Evolutionary conservation across 257 asterid genomes (phyloP).

Genomic region (Schizonepeta tenuifolia): DNA sequence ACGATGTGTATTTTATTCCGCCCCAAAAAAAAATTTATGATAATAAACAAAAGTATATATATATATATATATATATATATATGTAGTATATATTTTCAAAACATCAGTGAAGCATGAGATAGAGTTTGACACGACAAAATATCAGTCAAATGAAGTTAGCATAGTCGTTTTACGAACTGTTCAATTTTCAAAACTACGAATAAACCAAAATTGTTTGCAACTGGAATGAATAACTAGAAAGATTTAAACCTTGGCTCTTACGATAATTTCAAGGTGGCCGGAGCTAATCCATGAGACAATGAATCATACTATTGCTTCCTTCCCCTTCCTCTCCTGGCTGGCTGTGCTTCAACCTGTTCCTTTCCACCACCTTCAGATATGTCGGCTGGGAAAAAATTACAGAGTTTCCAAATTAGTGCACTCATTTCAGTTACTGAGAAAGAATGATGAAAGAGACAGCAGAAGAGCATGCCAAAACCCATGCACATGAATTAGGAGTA

Average conservation of each 20-base stretch:
- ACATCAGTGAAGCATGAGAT: neutral
- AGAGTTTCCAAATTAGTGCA: neutral
- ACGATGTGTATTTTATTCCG: no score
- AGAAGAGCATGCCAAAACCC: neutral
- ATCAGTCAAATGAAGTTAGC: neutral
- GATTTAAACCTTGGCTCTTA: slow-evolving; percentile 7
- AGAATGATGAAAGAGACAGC: neutral
- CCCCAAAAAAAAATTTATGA: no score
- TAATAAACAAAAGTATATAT: no score
- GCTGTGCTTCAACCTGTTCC: slow-evolving; percentile 65
- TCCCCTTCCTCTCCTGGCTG: slow-evolving; percentile 75
- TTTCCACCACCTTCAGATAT: slow-evolving; percentile 70
- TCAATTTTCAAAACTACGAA: neutral
- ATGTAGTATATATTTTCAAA: no score
- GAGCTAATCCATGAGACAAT: slow-evolving; percentile 16
- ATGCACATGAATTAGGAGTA: neutral
- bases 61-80: no score
- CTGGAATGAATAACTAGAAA: slow-evolving; percentile 5
- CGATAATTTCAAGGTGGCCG: slow-evolving; percentile 12
- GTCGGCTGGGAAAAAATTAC: slow-evolving; percentile 50
- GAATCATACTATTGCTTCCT: slow-evolving; percentile 56
- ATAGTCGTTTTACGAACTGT: neutral
- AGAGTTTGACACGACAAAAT: slow-evolving; percentile 4
- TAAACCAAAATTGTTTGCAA: slow-evolving; percentile 23
- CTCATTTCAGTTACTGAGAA: neutral